Conservation (phyloP, 2,329 filamentous ascomycete genomes). For the Nemania bipapillata region DNA sequence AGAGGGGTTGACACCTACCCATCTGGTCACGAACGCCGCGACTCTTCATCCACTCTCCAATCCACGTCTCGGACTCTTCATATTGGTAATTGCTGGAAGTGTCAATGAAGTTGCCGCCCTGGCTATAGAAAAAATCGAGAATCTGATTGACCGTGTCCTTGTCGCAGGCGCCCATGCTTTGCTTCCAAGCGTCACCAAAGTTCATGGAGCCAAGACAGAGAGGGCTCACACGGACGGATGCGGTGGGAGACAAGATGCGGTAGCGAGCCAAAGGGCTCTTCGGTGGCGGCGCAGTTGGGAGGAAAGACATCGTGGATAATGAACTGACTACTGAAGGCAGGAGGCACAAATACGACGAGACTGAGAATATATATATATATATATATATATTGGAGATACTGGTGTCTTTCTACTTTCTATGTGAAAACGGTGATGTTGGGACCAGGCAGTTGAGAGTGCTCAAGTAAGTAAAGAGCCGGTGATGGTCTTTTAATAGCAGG, state of each 20-base stretch:
- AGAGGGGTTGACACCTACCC: slow-evolving; percentile 53
- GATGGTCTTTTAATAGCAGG: no score
- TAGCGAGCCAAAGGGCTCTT: slow-evolving; percentile 72
- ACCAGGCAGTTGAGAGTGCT: no score
- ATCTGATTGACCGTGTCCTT: slow-evolving; percentile 71
- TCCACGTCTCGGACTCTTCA: slow-evolving; percentile 70
- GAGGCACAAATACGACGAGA: no score
- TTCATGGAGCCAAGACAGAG: slow-evolving; percentile 71
- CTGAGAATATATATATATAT: background rate
- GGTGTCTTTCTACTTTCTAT: background rate
- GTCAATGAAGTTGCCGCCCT: slow-evolving; percentile 78
- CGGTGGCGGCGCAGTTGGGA: slow-evolving; percentile 57
- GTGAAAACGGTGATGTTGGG: no score
- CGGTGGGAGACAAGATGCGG: slow-evolving; percentile 72
- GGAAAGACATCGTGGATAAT: slow-evolving; percentile 43
- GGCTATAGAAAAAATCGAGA: slow-evolving; percentile 72
- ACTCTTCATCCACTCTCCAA: slow-evolving; percentile 76
- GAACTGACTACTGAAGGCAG: no score
- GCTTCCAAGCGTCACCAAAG: slow-evolving; percentile 66
- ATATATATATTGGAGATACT: background rate
- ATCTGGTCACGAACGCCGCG: slow-evolving; percentile 73
- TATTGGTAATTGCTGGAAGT: slow-evolving; percentile 75
- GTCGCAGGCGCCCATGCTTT: slow-evolving; percentile 71
- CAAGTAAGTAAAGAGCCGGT: no score
- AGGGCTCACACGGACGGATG: slow-evolving; percentile 73